A percentile compares a stretch with the other conserved stretches of the same genome.
These are phyloP conservation scores for Pinus albicaulis DNA, from an alignment of 75 land plant genomes.

Conservation along the genomic window DNA sequence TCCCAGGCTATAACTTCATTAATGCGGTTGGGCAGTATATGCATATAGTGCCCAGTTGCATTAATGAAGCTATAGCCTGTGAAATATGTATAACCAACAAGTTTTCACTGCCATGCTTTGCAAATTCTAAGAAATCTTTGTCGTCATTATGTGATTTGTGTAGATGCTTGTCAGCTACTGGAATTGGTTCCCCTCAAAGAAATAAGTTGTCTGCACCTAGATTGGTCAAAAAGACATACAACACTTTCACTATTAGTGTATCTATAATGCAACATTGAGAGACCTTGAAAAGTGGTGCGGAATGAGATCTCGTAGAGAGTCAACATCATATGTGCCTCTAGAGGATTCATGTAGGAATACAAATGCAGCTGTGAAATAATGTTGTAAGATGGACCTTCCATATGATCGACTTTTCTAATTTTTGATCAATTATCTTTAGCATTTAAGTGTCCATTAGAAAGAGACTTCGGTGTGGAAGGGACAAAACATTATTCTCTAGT, in stretches of 20 bases:
- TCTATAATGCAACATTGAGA: constrained; percentile 22
- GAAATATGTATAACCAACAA: constrained; percentile 9
- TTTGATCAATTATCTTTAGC: constrained; percentile 18
- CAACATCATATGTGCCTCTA: not conserved
- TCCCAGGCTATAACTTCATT: too few relatives aligned
- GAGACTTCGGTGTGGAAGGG: not conserved
- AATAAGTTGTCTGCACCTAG: constrained; percentile 6
- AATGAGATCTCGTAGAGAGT: not conserved
- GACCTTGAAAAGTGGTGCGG: constrained; percentile 2
- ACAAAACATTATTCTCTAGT: not conserved
- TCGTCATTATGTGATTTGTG: constrained; percentile 3
- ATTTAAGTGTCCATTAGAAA: constrained; percentile 4
- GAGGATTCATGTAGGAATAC: constrained; percentile 1
- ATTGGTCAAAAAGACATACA: constrained; percentile 8
- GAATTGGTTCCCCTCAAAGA: constrained; percentile 24
- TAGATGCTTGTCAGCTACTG: constrained; percentile 20
- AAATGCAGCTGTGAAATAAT: not conserved
- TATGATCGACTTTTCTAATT: constrained; percentile 19
- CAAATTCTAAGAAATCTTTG: too few relatives aligned
- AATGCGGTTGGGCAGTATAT: too few relatives aligned
- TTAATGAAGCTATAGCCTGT: too few relatives aligned
- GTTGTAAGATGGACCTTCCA: constrained; percentile 2
- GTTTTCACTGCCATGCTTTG: constrained; percentile 22
- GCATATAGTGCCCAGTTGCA: too few relatives aligned
- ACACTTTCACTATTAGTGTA: constrained; percentile 25